Conservation (phyloP, 2,329 filamentous ascomycete species). For the Pseudocercospora macadamiae region DNA sequence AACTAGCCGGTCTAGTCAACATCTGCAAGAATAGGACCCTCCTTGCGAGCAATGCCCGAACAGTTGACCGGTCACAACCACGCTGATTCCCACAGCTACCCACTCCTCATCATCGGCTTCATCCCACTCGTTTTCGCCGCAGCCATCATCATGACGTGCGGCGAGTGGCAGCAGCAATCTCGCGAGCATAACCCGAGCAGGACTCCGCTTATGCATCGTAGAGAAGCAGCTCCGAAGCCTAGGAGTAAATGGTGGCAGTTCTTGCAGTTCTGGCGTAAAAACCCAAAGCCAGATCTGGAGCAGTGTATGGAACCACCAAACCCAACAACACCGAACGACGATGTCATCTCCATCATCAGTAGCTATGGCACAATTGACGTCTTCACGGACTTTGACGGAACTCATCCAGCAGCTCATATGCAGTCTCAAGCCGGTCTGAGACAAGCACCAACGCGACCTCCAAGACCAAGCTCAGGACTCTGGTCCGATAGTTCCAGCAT, state of each 20-base stretch:
- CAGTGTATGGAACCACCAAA: not conserved
- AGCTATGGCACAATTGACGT: conserved; percentile 1
- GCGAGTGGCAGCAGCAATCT: not conserved
- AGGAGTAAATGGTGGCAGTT: conserved; percentile 10
- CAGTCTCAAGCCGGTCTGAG: not conserved
- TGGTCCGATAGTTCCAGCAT: not conserved
- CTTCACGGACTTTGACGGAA: conserved; percentile 13
- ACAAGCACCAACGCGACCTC: not conserved
- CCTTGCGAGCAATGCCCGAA: not conserved
- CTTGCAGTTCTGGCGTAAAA: conserved; percentile 7
- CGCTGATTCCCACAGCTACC: conserved; percentile 1
- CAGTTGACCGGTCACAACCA: conserved; percentile 2
- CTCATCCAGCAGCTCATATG: not conserved
- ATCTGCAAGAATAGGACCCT: not conserved
- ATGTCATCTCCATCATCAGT: not conserved
- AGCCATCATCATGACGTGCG: conserved; percentile 10
- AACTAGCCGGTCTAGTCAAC: conserved; percentile 7
- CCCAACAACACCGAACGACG: not conserved
- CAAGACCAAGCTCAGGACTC: not conserved
- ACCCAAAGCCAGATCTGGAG: conserved; percentile 11
- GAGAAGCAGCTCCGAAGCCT: not conserved
- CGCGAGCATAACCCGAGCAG: conserved; percentile 6
- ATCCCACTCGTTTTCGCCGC: conserved; percentile 7
- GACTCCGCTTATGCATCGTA: conserved; percentile 2
- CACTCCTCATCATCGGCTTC: conserved; percentile 3